Evolutionary conservation across 306 rosid species (phyloP).

Genomic region (Crotalaria pallida): DNA sequence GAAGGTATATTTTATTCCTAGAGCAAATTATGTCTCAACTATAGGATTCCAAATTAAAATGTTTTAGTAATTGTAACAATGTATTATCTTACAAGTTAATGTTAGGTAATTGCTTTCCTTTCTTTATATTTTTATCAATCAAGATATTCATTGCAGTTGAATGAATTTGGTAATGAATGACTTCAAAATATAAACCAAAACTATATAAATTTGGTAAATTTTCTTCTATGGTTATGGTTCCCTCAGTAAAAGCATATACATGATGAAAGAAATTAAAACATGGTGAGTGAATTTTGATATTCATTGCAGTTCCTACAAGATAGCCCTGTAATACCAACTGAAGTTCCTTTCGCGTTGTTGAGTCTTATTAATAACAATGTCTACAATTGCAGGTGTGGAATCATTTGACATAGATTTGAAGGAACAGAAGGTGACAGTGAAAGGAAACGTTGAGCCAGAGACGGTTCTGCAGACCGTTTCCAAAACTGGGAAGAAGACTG

Average conservation of each 20-base stretch:
- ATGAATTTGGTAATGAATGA: too few relatives aligned
- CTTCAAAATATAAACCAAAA: neutral
- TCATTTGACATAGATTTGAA: slow-evolving; percentile 66
- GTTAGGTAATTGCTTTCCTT: neutral
- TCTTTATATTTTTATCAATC: neutral
- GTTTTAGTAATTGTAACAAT: neutral
- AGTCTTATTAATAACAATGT: neutral
- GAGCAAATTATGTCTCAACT: neutral
- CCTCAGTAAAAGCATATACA: neutral
- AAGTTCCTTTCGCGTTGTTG: neutral
- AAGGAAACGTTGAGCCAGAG: slow-evolving; percentile 54
- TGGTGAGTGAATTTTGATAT: neutral
- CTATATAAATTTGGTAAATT: neutral
- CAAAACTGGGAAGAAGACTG: slow-evolving; percentile 86
- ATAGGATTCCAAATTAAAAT: neutral
- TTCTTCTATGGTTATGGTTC: neutral
- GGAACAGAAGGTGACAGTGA: slow-evolving; percentile 82
- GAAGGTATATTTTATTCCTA: slow-evolving; percentile 46
- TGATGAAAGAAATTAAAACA: too few relatives aligned
- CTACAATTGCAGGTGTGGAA: slow-evolving; percentile 56
- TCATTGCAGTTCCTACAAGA: neutral
- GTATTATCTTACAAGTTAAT: neutral
- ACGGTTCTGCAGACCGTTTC: slow-evolving; percentile 70
- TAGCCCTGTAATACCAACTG: neutral
- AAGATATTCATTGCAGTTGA: too few relatives aligned